Percentiles rank a stretch among this genome's conserved stretches.
Conservation (phyloP, 179 eudicot genomes). For the Patellifolia procumbens region DNA sequence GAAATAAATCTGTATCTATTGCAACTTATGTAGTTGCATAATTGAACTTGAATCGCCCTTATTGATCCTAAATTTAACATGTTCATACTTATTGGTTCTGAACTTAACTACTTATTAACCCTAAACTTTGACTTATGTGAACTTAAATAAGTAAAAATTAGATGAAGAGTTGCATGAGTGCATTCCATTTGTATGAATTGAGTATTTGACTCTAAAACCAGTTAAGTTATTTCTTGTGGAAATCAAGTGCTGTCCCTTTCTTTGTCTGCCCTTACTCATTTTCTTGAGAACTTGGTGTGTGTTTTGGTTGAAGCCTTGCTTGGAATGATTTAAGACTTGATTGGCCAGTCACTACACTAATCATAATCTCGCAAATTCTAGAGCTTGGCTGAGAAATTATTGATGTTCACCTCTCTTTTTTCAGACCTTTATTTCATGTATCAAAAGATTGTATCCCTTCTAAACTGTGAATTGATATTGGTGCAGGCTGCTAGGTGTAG, state of each 20-base stretch:
- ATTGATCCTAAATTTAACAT: too few species aligned
- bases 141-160: too few species aligned
- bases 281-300: not conserved
- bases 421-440: not conserved
- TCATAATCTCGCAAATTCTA: not conserved
- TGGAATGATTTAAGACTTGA: constrained; percentile 2
- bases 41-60: too few species aligned
- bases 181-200: not conserved
- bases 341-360: too few species aligned
- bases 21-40: too few species aligned
- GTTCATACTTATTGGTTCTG: too few species aligned
- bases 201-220: not conserved
- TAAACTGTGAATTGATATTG: not conserved
- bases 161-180: not conserved
- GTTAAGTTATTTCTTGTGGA: not conserved
- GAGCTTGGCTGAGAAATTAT: not conserved
- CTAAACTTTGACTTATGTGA: too few species aligned
- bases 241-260: not conserved
- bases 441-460: constrained; percentile 12
- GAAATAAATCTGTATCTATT: too few species aligned
- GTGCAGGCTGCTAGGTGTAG: constrained; percentile 81
- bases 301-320: not conserved
- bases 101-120: too few species aligned
- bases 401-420: not conserved
- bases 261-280: not conserved